Evolutionary conservation across 2,329 filamentous ascomycete genomes (phyloP).

Genomic region (Alternaria sp.): DNA sequence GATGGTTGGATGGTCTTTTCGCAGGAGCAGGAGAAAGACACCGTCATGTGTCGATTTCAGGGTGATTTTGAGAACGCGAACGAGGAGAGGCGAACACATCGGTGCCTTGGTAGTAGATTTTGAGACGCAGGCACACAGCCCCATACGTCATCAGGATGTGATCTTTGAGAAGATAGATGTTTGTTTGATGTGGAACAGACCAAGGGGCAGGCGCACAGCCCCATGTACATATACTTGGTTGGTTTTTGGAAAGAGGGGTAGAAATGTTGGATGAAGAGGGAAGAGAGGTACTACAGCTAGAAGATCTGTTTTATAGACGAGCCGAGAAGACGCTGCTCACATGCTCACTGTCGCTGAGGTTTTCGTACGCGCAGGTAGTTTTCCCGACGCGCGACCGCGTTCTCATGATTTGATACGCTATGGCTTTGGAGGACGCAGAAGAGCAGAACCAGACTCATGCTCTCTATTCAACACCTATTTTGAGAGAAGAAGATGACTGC

Average conservation of each 20-base stretch:
- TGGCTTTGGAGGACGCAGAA: too few species aligned
- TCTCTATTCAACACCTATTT: too few species aligned
- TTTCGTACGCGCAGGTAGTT: neutral
- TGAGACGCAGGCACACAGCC: neutral
- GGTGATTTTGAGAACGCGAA: neutral
- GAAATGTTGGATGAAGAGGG: neutral
- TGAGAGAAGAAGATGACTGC: too few species aligned
- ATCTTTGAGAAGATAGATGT: fast-evolving
- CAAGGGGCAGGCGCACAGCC: too few species aligned
- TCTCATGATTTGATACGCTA: too few species aligned
- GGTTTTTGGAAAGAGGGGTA: neutral
- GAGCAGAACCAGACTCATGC: too few species aligned
- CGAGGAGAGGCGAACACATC: neutral
- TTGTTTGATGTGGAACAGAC: too few species aligned
- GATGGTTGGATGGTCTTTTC: fast-evolving
- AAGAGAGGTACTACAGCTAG: neutral
- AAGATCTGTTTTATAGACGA: neutral
- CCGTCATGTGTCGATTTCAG: too few species aligned
- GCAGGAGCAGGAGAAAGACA: neutral
- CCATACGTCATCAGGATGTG: too few species aligned
- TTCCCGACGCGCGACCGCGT: neutral
- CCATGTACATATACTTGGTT: too few species aligned
- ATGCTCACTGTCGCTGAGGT: fast-evolving
- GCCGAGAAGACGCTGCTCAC: neutral
- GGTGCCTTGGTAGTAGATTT: neutral